Evolutionary conservation across 306 rosid genomes (phyloP).

Genomic region (Erythrophleum fordii): DNA sequence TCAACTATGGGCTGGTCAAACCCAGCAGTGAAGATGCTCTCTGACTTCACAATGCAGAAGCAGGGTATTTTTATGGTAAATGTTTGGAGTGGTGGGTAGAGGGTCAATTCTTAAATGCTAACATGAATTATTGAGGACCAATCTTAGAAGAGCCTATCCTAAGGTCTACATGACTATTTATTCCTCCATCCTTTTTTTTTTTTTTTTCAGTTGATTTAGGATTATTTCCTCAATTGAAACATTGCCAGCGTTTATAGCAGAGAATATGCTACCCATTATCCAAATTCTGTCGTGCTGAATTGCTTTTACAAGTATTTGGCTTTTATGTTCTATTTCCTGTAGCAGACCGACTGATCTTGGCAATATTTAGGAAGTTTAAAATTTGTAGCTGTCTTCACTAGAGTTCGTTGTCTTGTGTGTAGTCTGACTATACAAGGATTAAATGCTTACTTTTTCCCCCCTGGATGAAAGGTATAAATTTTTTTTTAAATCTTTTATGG

Average conservation of each 20-base stretch:
- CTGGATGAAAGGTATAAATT: no score
- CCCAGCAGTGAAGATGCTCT: slow-evolving; percentile 69
- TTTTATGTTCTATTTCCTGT: background rate
- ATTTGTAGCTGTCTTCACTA: background rate
- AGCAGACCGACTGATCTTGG: background rate
- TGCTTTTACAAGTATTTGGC: slow-evolving; percentile 13
- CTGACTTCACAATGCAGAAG: slow-evolving; percentile 41
- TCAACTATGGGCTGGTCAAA: slow-evolving; percentile 76
- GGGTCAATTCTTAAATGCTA: slow-evolving; percentile 52
- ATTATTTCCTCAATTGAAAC: slow-evolving; percentile 33
- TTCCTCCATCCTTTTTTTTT: background rate
- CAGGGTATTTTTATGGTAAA: slow-evolving; percentile 44
- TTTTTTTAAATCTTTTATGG: no score
- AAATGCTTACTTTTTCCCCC: background rate
- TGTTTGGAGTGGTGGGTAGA: slow-evolving; percentile 48
- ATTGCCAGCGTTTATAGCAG: slow-evolving; percentile 48
- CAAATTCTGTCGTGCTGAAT: slow-evolving; percentile 45
- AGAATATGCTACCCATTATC: slow-evolving; percentile 49
- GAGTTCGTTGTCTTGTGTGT: background rate
- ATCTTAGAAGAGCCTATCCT: slow-evolving; percentile 46
- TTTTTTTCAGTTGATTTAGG: slow-evolving; percentile 29
- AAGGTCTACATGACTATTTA: slow-evolving; percentile 34
- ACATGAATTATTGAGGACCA: slow-evolving; percentile 47
- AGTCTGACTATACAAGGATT: background rate
- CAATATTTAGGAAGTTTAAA: background rate